Evolutionary conservation across 179 eudicot species (phyloP), one percentile per base, ranked within the genome.

Genomic region (Corrigiola litoralis): DNA sequence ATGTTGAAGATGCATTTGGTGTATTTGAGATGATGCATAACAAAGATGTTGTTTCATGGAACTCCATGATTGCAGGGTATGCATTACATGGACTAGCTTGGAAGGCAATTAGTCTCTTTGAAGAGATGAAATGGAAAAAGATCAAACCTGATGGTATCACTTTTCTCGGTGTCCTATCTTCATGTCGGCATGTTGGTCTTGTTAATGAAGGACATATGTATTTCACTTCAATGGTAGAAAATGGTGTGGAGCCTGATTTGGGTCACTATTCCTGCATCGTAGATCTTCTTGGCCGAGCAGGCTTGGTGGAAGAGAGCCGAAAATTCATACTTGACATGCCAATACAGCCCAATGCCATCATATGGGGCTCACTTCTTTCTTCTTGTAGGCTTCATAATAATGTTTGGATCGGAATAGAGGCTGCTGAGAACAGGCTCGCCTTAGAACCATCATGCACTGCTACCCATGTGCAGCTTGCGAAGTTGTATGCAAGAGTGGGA

Each of bases 131-230:
- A 40, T 63, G 36, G 21, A 67, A 57, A 20, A 75, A 61, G 21
- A 68, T 82, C 16, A 82, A 72, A 55, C 89, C 92, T 17, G 87
- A 86, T 51, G 67, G 73, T 54, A 80, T 86, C 28, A 80, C 89
- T 13, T 80, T 77, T 56, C 71, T 86, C 13, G 85, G 84, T 23
- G 78, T 82, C 36, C 84, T 86, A 4, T 80, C 92, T 44, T 84
- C 89, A 29, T 86, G 92, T 60, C 82, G 83, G 25, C 92, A 86
- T 71, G 83, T 69, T 44, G 92, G 89, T 24, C 78, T 86, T 72
- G 82, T 86, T 16, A 72, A 78, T 46, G 61, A 78, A 70, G 89
- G 89, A 12, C 79, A 73, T 27, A 37, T 58, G 11, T 84, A 80
- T 61, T 86, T 79, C 38, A 59, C 68, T 51, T 71, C 58, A 60